Percentiles rank a stretch among this genome's conserved stretches.
Evolutionary conservation across 2,329 filamentous ascomycete genomes (phyloP).

Genomic region (Claviceps paspali): DNA sequence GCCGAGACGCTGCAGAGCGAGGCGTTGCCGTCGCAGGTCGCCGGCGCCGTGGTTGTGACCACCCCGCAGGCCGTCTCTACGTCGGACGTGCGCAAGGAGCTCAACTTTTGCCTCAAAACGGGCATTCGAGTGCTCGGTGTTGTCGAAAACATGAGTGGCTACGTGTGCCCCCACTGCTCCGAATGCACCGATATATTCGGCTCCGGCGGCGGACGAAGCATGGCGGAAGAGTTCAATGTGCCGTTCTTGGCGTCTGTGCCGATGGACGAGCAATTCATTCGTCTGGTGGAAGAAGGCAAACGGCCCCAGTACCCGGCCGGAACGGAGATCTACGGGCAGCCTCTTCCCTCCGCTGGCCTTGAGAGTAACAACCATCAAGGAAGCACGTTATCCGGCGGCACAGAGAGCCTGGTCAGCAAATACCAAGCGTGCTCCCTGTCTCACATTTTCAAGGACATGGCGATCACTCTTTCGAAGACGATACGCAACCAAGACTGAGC

Average conservation of each 20-base stretch:
- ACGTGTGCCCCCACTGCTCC: conserved; percentile 63
- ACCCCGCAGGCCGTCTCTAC: conserved; percentile 91
- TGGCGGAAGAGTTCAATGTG: conserved; percentile 76
- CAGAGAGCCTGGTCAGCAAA: conserved; percentile 46
- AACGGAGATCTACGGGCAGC: conserved; percentile 43
- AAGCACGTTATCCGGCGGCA: conserved; percentile 6
- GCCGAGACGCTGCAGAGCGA: conserved; percentile 66
- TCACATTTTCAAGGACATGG: conserved; percentile 53
- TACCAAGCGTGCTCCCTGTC: conserved; percentile 57
- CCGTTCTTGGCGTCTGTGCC: conserved; percentile 76
- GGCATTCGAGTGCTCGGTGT: conserved; percentile 70
- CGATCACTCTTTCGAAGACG: conserved; percentile 15
- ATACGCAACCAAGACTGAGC: conserved; percentile 1
- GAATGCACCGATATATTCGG: conserved; percentile 92
- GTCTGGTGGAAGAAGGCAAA: conserved; percentile 62
- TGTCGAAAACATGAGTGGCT: conserved; percentile 92
- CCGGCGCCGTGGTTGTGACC: conserved; percentile 86
- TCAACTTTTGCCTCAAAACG: conserved; percentile 85
- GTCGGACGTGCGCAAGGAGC: conserved; percentile 83
- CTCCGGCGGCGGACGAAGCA: conserved; percentile 74
- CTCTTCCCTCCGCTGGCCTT: conserved; percentile 22
- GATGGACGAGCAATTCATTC: conserved; percentile 84
- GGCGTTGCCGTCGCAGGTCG: conserved; percentile 50
- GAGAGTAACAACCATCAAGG: no score
- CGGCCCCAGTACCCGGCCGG: conserved; percentile 54